These are phyloP conservation scores for Takakia lepidozioides DNA, from an alignment of 225 moss, liverwort and hornwort species.

Conservation along the genomic window DNA sequence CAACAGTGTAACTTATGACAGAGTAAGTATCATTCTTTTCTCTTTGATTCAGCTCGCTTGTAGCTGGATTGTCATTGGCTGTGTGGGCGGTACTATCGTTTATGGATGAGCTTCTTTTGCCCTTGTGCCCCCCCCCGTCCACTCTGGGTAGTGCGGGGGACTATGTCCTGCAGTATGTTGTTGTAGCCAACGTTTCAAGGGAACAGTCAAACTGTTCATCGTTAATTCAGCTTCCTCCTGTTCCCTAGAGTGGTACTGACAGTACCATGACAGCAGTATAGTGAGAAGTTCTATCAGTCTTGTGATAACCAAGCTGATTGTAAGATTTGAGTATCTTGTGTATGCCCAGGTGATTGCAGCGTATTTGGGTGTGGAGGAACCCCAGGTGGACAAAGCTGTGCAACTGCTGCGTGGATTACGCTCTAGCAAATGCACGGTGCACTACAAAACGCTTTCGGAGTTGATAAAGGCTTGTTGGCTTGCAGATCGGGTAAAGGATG, in stretches of 20 bases:
- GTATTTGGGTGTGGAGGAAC: conserved; percentile 58
- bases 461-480: conserved; percentile 70
- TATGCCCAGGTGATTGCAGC: conserved; percentile 61
- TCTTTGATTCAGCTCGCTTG: too few relatives aligned
- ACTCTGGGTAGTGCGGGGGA: too few relatives aligned
- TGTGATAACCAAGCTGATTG: too few relatives aligned
- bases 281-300: too few relatives aligned
- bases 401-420: conserved; percentile 58
- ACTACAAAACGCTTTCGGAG: conserved; percentile 60
- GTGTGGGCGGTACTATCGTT: too few relatives aligned
- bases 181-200: neutral
- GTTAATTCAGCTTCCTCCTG: neutral
- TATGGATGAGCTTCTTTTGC: too few relatives aligned
- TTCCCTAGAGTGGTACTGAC: neutral
- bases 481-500: conserved; percentile 42
- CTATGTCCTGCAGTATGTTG: neutral
- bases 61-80: too few relatives aligned
- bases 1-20: conserved; percentile 62
- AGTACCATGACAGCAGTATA: too few relatives aligned
- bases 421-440: conserved; percentile 50
- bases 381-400: conserved; percentile 67
- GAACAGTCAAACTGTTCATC: neutral
- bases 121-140: too few relatives aligned
- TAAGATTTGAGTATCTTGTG: neutral
- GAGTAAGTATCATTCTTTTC: conserved; percentile 56